Base-by-base conservation (phyloP, 495 filamentous ascomycete species). In the Tuber indicum region DNA sequence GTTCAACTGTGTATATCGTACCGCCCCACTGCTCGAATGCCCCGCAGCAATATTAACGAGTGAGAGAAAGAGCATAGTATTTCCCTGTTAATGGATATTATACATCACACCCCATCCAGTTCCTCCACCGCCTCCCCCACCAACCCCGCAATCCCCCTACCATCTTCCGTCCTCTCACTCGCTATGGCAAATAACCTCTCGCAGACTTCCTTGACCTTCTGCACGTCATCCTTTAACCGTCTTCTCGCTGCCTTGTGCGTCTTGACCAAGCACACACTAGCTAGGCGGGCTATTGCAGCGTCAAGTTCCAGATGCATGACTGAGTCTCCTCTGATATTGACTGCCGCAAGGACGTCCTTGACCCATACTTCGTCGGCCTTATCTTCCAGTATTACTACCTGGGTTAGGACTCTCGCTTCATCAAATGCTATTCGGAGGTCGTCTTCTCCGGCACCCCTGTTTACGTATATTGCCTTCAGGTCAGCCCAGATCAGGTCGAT, bases 401-500 rank as follows among this genome's bases (percentile, higher is more conserved):
- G 83, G 12, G 88, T 78, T 23, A 91, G 77, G 1, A 89, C 82
- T 19, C 89, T 84, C 16, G 90, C 84, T 74, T 90, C 87, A 77
- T 89, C 87, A 42, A 87, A 80, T 2, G 88, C 89, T 49, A 88
- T 81, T 23, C 82, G 76, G 0, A 86, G 78, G 16, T 86, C 87
- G 21, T 76, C 81, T 43, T 83, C 81, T 3, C 71, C 73, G 19
- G 82, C 74, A 0, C 74, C 70, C 23, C 62, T 46, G 6, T 52
- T 32, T 8, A 84, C 76, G 0, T 88, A 79, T 1, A 87, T 84
- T 26, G 70, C 47, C 10, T 85, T n/a, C 12, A 91, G 73, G 74
- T 91, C 90, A 0, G 73, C 62, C 36, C 82, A 78, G 1, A 91
- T 76, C 0, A 85, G 81, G 36, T 81, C 72, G 89, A 89, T 91